Base-by-base conservation (phyloP, 148 eudicot genomes). In the Cornus suecica region DNA sequence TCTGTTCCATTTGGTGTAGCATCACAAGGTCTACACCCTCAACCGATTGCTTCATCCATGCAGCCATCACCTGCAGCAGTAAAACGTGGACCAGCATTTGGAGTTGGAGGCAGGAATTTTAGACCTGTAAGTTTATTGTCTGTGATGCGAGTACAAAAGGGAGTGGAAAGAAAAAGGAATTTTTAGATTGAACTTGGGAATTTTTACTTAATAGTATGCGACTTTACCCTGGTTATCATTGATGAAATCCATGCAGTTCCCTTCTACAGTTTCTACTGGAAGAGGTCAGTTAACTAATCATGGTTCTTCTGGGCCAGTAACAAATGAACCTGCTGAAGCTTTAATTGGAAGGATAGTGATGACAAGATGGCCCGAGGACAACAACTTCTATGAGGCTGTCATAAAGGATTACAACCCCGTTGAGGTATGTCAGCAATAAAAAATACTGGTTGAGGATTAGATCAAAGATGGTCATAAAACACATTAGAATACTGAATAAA, bases 341-440 rank as follows among this genome's bases (percentile, higher is more conserved):
- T 81, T 95, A 70, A 72, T 92, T 65, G 99, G 99, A 66, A 86
- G 88, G 82, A 92, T 83, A 84, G 97, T 92, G 56, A 86, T 91
- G 90, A 95, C 92, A 25, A 87, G 88, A 86, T 95, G 97, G 97
- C 99, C 97, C 28, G 97, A 84, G 23, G 97, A 95, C 80, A 88
- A 89, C 79, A 89, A 86, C 66, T 95, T 95, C 73, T 95, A 95
- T 70, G 94, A 92, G 85, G 99, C 99, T 77, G 83, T 87, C 42
- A 86, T 95, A 76, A 80, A 88, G 72, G 85, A 93, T 32, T 95
- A 87, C 85, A 87, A 92, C 78, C 81, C 90, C 48, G 69, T 83
- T 29, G 92, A 90, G 83, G 98, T 94, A 89, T 78, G 83, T 79
- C 26, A 72, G 75, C 20, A 60, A 63, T 74, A 60, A 48, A 27